Evolutionary conservation across 768 basidiomycete species (phyloP), one percentile per base, ranked within the genome.

Genomic region (Sporobolomyces pararoseus): DNA sequence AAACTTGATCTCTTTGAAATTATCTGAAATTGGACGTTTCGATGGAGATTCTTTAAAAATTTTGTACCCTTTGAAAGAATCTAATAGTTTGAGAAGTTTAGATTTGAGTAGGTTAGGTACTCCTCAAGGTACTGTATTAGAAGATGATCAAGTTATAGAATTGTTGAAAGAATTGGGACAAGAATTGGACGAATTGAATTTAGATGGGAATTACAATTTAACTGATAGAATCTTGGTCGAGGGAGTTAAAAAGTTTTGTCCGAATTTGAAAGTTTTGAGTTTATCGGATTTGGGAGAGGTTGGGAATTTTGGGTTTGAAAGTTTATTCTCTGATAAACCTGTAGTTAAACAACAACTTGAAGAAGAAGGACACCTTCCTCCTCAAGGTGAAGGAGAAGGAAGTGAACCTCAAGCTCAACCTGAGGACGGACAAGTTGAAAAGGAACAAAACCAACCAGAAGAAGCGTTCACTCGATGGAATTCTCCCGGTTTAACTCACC

Each of bases 21-120:
- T 99, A 46, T 85, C 86, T 69, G 90, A 94, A 76, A 79, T 97
- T 37, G 91, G 88, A 10, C 80, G 84, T 70, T 78, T 98, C 65
- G 53, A 69, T 21, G 42, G 50, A 23, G 53, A 61, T 4, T 65
- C 67, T 12, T 64, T 71, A 29, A 13, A 44, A 19, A 50, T 31
- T 0, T 51, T 74, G 17, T 55, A 69, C 63, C 49, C 78, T 21
- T 77, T 90, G 23, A 79, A 78, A 46, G 46, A 23, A 14, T n/a
- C n/a, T n/a, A n/a, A n/a, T n/a, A 77, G 71, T 32, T 79, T 92
- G 29, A 83, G 80, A 19, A 80, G 80, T 12, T 83, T 97, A 34
- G 90, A 96, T 77, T 78, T 97, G 7, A 86, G 88, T 3, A 81
- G 86, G 55, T 86, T 88, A 29, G 4, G 82, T 17, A 78, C 78